phyloP scores from a whole-genome alignment of 441 rosid genomes.

The Brassica hybrid region DNA sequence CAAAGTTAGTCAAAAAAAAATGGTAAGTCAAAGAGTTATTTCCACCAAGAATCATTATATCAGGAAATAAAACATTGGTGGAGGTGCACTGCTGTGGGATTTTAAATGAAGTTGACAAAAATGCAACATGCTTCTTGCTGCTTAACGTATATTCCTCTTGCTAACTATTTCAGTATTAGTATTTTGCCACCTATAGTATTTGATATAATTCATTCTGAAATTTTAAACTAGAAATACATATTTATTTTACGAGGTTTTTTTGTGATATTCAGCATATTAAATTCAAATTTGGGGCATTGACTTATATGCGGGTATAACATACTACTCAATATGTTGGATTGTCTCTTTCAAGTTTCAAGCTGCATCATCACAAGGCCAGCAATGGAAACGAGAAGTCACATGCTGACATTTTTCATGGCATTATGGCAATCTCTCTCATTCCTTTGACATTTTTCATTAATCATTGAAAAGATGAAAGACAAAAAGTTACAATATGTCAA shows the following conservation, averaged over 20 bases:
- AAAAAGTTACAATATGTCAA: slow-evolving; percentile 5
- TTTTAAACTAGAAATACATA: no score
- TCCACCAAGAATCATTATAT: neutral
- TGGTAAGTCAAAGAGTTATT: neutral
- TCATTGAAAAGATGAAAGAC: neutral
- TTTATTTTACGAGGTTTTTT: neutral
- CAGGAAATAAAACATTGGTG: neutral
- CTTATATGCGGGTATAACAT: neutral
- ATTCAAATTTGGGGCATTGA: neutral
- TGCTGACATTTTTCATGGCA: neutral
- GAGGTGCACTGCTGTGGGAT: neutral
- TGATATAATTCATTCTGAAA: no score
- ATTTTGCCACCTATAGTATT: neutral
- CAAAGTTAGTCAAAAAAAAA: neutral
- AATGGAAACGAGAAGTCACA: slow-evolving; percentile 40
- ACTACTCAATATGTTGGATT: slow-evolving; percentile 1
- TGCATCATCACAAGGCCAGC: slow-evolving; percentile 43
- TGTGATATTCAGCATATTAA: neutral
- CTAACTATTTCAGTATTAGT: neutral
- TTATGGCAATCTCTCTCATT: neutral
- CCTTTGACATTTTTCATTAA: slow-evolving; percentile 24
- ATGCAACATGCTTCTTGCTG: neutral
- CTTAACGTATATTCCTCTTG: neutral
- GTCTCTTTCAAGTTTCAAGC: slow-evolving; percentile 41
- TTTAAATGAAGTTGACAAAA: neutral